Conservation (phyloP, 169 alveolate species). For the Eimeria necatrix region DNA sequence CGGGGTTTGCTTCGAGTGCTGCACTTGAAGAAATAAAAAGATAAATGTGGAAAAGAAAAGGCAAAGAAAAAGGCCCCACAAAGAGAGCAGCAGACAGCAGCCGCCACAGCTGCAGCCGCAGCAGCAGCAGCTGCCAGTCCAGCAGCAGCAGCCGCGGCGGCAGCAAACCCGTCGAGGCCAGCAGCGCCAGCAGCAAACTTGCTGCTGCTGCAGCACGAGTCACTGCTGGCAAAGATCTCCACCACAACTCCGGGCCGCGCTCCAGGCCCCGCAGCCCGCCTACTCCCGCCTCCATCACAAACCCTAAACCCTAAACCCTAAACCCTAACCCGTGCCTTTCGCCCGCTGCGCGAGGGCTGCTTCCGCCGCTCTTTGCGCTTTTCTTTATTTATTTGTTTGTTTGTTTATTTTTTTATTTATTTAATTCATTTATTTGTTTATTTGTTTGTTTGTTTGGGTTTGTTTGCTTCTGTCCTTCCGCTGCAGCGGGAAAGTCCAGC, state of each 20-base stretch:
- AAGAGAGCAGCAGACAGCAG: conserved; percentile 52
- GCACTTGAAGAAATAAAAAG: conserved; percentile 61
- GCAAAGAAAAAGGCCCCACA: conserved; percentile 65
- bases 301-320: background rate
- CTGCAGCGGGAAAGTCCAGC: no score
- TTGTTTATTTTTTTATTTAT: no score
- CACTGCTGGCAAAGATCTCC: conserved; percentile 10
- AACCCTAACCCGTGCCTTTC: background rate
- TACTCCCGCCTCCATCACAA: background rate
- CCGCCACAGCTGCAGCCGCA: conserved; percentile 77
- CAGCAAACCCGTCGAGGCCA: conserved; percentile 20
- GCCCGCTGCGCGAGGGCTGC: no score
- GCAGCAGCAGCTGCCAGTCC: conserved; percentile 45
- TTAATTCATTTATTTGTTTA: no score
- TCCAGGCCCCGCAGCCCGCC: no score
- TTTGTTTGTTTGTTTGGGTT: no score
- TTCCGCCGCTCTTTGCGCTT: no score
- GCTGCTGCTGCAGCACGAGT: conserved; percentile 57
- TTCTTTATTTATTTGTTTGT: no score
- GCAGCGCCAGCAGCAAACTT: conserved; percentile 55
- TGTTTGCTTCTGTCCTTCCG: no score
- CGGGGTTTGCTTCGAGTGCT: conserved; percentile 69
- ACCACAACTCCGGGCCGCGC: conserved; percentile 76
- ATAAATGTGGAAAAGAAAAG: conserved; percentile 77
- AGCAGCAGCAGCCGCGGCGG: conserved; percentile 46